Conservation (phyloP, 2,329 filamentous ascomycete genomes). For the Ramularia endophylla region DNA sequence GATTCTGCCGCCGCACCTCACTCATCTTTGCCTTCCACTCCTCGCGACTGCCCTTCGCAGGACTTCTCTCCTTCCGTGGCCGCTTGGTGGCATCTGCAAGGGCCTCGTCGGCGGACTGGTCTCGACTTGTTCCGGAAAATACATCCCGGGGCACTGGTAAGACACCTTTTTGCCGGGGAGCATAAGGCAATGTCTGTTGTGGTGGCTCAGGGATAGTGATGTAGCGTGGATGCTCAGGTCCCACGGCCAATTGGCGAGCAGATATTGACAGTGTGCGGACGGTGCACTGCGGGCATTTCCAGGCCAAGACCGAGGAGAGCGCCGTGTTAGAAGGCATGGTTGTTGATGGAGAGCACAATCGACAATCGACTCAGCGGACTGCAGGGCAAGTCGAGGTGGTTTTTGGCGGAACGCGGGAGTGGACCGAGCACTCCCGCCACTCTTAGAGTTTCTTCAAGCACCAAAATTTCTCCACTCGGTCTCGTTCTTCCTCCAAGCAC, state of each 20-base stretch:
- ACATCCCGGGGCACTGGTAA: conserved; percentile 78
- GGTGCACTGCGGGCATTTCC: conserved; percentile 32
- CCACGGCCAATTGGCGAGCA: conserved; percentile 45
- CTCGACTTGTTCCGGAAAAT: conserved; percentile 55
- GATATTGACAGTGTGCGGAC: conserved; percentile 43
- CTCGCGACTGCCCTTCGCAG: conserved; percentile 42
- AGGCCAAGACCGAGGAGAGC: conserved; percentile 25
- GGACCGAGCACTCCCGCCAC: too few relatives aligned
- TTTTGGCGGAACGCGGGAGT: too few relatives aligned
- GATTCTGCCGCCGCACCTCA: conserved; percentile 61
- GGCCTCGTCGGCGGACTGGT: conserved; percentile 43
- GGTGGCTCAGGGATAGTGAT: conserved; percentile 72
- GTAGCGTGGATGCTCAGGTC: conserved; percentile 82
- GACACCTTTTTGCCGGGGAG: conserved; percentile 61
- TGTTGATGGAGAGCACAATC: conserved; percentile 8
- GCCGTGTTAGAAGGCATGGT: conserved; percentile 39
- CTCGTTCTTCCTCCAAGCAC: not conserved
- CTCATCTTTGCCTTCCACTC: conserved; percentile 71
- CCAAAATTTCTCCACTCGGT: not conserved
- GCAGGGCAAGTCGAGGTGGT: too few relatives aligned
- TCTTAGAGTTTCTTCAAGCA: too few relatives aligned
- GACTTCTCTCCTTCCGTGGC: conserved; percentile 13
- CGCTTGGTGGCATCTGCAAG: conserved; percentile 19
- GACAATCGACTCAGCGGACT: too few relatives aligned
- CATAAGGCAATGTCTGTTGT: conserved; percentile 57